Evolutionary conservation across 2,329 filamentous ascomycete genomes (phyloP).

Genomic region (Fusarium abutilonis): DNA sequence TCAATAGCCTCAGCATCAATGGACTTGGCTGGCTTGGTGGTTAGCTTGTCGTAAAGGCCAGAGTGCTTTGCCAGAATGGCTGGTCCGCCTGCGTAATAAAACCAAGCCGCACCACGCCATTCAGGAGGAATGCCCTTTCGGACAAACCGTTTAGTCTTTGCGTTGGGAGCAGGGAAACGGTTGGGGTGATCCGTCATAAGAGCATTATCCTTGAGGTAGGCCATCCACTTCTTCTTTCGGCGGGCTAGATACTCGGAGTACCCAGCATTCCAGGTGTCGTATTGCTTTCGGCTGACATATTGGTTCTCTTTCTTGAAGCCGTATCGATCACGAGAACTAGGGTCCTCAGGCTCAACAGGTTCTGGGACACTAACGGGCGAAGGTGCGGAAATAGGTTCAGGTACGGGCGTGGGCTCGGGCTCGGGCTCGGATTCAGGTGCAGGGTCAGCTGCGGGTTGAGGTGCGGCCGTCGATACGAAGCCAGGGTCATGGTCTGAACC

Average conservation of each 20-base stretch:
- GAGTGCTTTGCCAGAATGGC: conserved; percentile 78
- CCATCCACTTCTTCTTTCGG: conserved; percentile 82
- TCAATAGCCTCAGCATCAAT: conserved; percentile 91
- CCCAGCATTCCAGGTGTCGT: conserved; percentile 80
- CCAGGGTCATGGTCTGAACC: conserved; percentile 22
- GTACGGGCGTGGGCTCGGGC: conserved; percentile 35
- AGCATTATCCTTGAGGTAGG: conserved; percentile 78
- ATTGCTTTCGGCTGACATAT: conserved; percentile 78
- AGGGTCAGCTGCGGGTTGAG: conserved; percentile 36
- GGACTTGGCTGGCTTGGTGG: conserved; percentile 71
- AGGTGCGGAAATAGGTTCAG: conserved; percentile 31
- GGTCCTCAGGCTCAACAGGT: conserved; percentile 57
- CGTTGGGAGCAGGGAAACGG: conserved; percentile 80
- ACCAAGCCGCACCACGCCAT: conserved; percentile 96
- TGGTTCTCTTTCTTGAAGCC: conserved; percentile 91
- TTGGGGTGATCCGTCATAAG: conserved; percentile 76
- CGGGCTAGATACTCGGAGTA: conserved; percentile 81
- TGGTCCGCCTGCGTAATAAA: conserved; percentile 91
- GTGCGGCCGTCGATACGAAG: conserved; percentile 18
- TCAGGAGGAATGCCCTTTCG: conserved; percentile 94
- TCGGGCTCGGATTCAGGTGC: conserved; percentile 44
- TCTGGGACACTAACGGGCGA: conserved; percentile 42
- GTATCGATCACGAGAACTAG: conserved; percentile 76
- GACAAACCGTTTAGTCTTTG: conserved; percentile 88
- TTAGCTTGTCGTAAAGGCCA: conserved; percentile 78